phyloP scores from a whole-genome alignment of 164 flowering plant species.

The Pachysandra terminalis region DNA sequence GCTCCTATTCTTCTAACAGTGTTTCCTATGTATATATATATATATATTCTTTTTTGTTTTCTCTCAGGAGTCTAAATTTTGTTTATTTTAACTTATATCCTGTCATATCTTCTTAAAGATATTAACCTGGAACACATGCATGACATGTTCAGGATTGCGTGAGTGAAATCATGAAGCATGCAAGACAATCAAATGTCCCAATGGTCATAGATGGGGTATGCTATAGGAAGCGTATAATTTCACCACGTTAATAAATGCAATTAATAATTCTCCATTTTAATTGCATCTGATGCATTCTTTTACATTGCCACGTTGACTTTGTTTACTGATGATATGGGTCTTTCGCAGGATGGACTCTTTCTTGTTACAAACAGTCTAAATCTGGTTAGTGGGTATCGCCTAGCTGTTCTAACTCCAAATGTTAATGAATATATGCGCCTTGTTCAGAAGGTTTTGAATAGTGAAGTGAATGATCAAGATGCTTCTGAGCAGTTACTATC shows the following conservation, averaged over 20 bases:
- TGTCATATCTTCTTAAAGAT: background rate
- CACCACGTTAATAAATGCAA: background rate
- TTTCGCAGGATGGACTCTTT: constrained; percentile 92
- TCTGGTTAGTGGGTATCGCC: constrained; percentile 71
- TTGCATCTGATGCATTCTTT: background rate
- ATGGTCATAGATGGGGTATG: constrained; percentile 95
- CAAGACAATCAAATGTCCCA: constrained; percentile 70
- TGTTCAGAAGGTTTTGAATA: constrained; percentile 66
- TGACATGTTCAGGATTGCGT: constrained; percentile 77
- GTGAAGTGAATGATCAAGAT: constrained; percentile 72
- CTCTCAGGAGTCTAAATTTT: background rate
- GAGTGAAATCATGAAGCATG: constrained; percentile 70
- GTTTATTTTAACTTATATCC: background rate
- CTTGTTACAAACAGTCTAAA: constrained; percentile 81
- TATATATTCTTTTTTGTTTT: background rate
- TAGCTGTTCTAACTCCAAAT: constrained; percentile 95
- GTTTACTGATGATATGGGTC: constrained; percentile 2
- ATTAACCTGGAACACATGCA: background rate
- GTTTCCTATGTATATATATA: too few species aligned
- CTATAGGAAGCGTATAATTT: background rate
- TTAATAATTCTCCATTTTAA: background rate
- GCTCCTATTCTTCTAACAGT: background rate
- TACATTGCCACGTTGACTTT: background rate
- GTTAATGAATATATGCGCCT: constrained; percentile 95
- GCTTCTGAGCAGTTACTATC: constrained; percentile 54